phyloP scores from a whole-genome alignment of 2,329 filamentous ascomycete genomes.

The Ilyonectria robusta region DNA sequence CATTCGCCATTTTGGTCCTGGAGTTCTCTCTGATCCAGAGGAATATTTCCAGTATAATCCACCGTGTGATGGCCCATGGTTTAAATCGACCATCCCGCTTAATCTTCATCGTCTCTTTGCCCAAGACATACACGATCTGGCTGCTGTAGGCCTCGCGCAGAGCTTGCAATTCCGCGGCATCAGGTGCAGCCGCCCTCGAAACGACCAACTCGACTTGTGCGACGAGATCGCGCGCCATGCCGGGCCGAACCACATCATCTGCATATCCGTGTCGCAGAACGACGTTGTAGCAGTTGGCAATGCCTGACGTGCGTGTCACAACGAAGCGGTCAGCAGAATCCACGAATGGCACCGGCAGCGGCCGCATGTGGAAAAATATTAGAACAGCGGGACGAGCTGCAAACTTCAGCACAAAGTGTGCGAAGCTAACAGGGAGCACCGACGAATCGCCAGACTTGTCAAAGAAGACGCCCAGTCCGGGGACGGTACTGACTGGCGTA shows the following conservation, averaged over 20 bases:
- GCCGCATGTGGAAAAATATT: slow-evolving; percentile 80
- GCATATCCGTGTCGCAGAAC: slow-evolving; percentile 79
- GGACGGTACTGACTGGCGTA: slow-evolving; percentile 59
- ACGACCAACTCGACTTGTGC: slow-evolving; percentile 56
- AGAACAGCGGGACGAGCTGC: slow-evolving; percentile 73
- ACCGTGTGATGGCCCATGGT: slow-evolving; percentile 52
- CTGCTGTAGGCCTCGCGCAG: slow-evolving; percentile 52
- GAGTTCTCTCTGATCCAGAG: slow-evolving; percentile 76
- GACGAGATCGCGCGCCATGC: slow-evolving; percentile 67
- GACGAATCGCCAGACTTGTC: slow-evolving; percentile 73
- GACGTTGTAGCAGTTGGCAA: slow-evolving; percentile 76
- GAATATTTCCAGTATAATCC: slow-evolving; percentile 65
- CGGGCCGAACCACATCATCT: slow-evolving; percentile 66
- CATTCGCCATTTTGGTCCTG: slow-evolving; percentile 73
- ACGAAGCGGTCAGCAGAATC: slow-evolving; percentile 60
- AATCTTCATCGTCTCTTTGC: slow-evolving; percentile 69
- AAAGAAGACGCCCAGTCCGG: slow-evolving; percentile 79
- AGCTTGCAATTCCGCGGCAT: slow-evolving; percentile 27
- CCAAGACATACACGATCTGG: slow-evolving; percentile 68
- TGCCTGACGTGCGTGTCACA: slow-evolving; percentile 53
- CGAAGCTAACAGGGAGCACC: slow-evolving; percentile 58
- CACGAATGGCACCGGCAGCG: slow-evolving; percentile 70
- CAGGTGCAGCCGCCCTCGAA: slow-evolving; percentile 64
- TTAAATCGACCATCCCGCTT: slow-evolving; percentile 58
- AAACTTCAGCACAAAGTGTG: slow-evolving; percentile 80